These are phyloP conservation scores for Fraxinus albicans DNA, from an alignment of 305 asterid genomes.

Conservation along the genomic window DNA sequence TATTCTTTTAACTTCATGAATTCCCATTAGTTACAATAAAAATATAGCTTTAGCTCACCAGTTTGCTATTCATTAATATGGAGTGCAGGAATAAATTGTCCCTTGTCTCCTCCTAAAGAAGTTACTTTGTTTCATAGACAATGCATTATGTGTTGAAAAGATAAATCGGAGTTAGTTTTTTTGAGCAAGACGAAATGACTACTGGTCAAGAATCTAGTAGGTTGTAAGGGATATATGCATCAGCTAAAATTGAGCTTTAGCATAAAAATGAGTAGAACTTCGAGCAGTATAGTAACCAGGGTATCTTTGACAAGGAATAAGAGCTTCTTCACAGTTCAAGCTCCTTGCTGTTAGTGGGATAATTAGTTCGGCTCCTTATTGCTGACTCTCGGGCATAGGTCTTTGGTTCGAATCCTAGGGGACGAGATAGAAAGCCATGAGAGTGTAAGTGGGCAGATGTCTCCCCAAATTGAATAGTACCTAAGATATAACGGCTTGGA, in stretches of 20 bases:
- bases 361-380: neutral
- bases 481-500: too few species aligned
- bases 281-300: neutral
- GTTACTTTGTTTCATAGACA: neutral
- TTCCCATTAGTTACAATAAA: neutral
- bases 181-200: neutral
- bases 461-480: too few species aligned
- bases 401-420: too few species aligned
- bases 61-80: neutral
- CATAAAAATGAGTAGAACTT: neutral
- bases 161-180: neutral
- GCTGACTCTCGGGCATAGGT: neutral
- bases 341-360: neutral
- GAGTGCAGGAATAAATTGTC: neutral
- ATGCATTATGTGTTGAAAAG: slow-evolving; percentile 1
- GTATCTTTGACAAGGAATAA: neutral
- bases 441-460: too few species aligned
- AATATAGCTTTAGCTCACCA: neutral
- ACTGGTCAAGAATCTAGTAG: neutral
- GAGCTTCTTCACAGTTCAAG: neutral
- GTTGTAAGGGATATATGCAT: neutral
- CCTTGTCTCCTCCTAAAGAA: neutral
- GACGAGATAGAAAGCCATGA: too few species aligned
- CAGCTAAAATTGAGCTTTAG: neutral
- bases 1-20: neutral